These are phyloP conservation scores for Cantharellus anzutake DNA, from an alignment of 768 basidiomycete genomes.

Conservation along the genomic window DNA sequence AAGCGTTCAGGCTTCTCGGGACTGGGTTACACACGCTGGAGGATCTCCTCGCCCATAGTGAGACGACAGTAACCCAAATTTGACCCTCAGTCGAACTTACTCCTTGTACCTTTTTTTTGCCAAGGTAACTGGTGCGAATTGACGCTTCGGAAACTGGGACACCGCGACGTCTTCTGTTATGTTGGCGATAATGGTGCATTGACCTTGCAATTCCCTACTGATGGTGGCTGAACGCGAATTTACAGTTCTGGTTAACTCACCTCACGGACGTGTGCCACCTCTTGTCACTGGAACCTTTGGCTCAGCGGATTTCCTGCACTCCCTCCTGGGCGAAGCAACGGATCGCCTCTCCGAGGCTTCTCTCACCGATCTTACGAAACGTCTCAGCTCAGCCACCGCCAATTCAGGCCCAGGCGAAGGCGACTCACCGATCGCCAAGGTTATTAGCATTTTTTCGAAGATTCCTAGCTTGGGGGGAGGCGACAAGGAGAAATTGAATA, in stretches of 20 bases:
- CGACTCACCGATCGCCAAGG: conserved; percentile 17
- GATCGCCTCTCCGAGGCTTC: conserved; percentile 43
- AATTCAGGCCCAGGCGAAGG: conserved; percentile 17
- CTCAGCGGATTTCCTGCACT: conserved; percentile 59
- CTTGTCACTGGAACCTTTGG: conserved; percentile 75
- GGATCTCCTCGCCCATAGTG: conserved; percentile 58
- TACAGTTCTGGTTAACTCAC: conserved; percentile 45
- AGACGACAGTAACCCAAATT: too few species aligned
- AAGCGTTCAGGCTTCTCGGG: conserved; percentile 66
- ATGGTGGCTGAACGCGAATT: too few species aligned
- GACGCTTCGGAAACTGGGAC: conserved; percentile 51
- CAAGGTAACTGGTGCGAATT: conserved; percentile 53
- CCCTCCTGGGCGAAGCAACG: conserved; percentile 50
- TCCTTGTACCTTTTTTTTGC: background rate
- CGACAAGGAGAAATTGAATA: conserved; percentile 24
- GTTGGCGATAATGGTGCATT: conserved; percentile 41
- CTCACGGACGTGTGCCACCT: conserved; percentile 59
- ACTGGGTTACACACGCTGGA: conserved; percentile 48
- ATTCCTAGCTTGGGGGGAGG: conserved; percentile 30
- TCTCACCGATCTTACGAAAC: conserved; percentile 35
- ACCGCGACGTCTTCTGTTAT: conserved; percentile 63
- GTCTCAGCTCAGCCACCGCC: conserved; percentile 24
- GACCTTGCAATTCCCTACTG: background rate
- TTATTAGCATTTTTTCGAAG: conserved; percentile 30
- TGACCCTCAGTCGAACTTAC: background rate